Evolutionary conservation across 2,329 filamentous ascomycete genomes (phyloP), one percentile per base, ranked within the genome.

Genomic region (Aspergillus fumigatiaffinis): DNA sequence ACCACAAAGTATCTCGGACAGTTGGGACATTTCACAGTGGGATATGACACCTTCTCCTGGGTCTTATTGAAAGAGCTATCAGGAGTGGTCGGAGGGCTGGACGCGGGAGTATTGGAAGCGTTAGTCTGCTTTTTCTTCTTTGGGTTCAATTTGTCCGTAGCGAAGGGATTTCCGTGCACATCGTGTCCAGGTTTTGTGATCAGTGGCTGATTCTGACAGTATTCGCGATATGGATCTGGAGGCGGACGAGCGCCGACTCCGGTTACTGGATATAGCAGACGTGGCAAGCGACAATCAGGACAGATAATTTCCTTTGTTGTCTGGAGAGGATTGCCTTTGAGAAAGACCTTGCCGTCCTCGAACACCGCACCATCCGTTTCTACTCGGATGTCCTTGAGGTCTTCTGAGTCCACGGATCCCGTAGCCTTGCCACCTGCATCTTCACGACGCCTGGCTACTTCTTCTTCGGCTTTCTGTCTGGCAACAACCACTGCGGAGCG

Each of bases 1-100:
- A 85, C 84, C 57, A 85, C 80, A 63, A 86, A 74, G 68, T 83
- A 85, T 29, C 84, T 79, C 61, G 85, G 85, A 66, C 84, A 87
- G 61, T 81, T 82, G 9, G 83, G 84, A 68, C 84, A 87, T 61
- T 78, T 77, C 47, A 74, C 74, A 3, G 74, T 77, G 21, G 76
- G 76, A n/a, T 76, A 72, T 8, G 67, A 67, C n/a, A 69, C 58
- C 54, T 68, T 66, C 50, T 71, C 67, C 4, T 66, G 66, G n/a
- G 64, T 63, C 42, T 70, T 68, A 38, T 72, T 72, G 51, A 70
- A 70, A 20, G 70, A 68, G 46, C 64, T 64, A 42, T 71, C 69
- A 2, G 71, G 70, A 2, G 68, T 70, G 14, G 71, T 70, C 2
- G 71, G 71, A 51, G 71, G 70, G 50, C 71, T 73, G 9, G 71